Evolutionary conservation across 257 asterid species (phyloP).

Genomic region (Fraxinus anomala): DNA sequence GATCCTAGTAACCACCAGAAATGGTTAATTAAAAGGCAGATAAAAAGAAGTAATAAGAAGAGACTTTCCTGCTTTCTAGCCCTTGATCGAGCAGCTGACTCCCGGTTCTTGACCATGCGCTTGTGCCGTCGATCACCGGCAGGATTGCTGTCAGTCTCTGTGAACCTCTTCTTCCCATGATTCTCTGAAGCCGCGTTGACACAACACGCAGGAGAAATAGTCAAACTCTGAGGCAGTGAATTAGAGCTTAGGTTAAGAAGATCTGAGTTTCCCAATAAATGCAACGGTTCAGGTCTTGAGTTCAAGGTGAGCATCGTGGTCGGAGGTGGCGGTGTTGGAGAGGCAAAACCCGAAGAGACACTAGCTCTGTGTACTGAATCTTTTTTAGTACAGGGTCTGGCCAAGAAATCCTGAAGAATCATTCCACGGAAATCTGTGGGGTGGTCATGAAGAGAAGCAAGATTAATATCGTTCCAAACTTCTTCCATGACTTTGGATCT

Average conservation of each 20-base stretch:
- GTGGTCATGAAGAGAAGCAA: slow-evolving; percentile 35
- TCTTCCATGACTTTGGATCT: slow-evolving; percentile 44
- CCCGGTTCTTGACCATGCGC: slow-evolving; percentile 54
- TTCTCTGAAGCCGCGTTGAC: neutral
- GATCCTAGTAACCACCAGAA: too few species aligned
- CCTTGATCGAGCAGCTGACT: slow-evolving; percentile 51
- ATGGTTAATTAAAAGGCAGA: neutral
- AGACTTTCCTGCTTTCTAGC: slow-evolving; percentile 48
- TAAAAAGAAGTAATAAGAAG: neutral
- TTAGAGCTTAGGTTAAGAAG: slow-evolving; percentile 11
- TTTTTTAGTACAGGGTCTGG: slow-evolving; percentile 26
- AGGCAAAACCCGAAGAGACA: neutral
- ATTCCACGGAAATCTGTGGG: slow-evolving; percentile 23
- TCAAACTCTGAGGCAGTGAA: slow-evolving; percentile 6
- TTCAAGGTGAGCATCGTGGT: slow-evolving; percentile 35
- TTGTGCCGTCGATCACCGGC: slow-evolving; percentile 28
- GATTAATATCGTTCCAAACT: slow-evolving; percentile 47
- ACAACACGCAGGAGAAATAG: slow-evolving; percentile 5
- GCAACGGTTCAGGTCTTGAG: slow-evolving; percentile 27
- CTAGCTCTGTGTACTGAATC: slow-evolving; percentile 1
- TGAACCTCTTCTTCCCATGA: slow-evolving; percentile 27
- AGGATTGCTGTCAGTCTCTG: slow-evolving; percentile 11
- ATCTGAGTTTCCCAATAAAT: slow-evolving; percentile 25
- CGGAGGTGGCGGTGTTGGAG: slow-evolving; percentile 21
- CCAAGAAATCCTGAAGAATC: slow-evolving; percentile 38